A percentile compares a stretch with the other conserved stretches of the same genome.
phyloP scores from a whole-genome alignment of 495 filamentous ascomycete species.

The Pseudomonodictys pantanalensis region DNA sequence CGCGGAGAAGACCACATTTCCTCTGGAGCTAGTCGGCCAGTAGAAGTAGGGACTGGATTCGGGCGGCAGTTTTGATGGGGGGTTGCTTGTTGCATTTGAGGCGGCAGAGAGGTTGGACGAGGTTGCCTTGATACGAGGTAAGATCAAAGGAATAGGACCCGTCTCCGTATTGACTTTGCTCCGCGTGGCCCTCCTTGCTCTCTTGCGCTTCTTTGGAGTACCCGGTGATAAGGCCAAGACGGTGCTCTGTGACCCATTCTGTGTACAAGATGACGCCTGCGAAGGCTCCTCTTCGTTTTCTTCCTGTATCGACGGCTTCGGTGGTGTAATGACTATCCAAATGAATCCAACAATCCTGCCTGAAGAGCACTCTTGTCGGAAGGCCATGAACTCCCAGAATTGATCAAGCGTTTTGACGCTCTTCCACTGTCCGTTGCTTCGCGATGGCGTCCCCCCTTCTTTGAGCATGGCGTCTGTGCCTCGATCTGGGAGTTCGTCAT shows the following conservation, averaged over 20 bases:
- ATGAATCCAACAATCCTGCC: slow-evolving; percentile 89
- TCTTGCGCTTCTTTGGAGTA: background rate
- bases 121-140: slow-evolving; percentile 53
- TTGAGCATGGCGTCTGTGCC: slow-evolving; percentile 41
- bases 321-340: slow-evolving; percentile 76
- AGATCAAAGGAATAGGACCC: slow-evolving; percentile 52
- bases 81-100: slow-evolving; percentile 39
- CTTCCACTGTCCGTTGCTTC: slow-evolving; percentile 67
- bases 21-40: slow-evolving; percentile 67
- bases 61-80: slow-evolving; percentile 28
- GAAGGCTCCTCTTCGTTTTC: slow-evolving; percentile 25
- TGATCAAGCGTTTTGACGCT: slow-evolving; percentile 77
- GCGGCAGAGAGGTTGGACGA: slow-evolving; percentile 34
- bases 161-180: slow-evolving; percentile 28
- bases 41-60: slow-evolving; percentile 59
- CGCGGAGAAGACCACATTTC: slow-evolving; percentile 66
- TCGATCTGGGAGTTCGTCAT: slow-evolving; percentile 65
- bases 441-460: slow-evolving; percentile 36
- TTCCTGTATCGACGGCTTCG: slow-evolving; percentile 40
- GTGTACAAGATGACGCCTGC: slow-evolving; percentile 10
- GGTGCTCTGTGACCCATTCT: slow-evolving; percentile 5
- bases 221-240: background rate
- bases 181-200: slow-evolving; percentile 5
- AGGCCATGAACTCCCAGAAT: slow-evolving; percentile 99
- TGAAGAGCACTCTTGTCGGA: slow-evolving; percentile 89